phyloP scores from a whole-genome alignment of 2,329 filamentous ascomycete species.

The Sarocladium kiliense region DNA sequence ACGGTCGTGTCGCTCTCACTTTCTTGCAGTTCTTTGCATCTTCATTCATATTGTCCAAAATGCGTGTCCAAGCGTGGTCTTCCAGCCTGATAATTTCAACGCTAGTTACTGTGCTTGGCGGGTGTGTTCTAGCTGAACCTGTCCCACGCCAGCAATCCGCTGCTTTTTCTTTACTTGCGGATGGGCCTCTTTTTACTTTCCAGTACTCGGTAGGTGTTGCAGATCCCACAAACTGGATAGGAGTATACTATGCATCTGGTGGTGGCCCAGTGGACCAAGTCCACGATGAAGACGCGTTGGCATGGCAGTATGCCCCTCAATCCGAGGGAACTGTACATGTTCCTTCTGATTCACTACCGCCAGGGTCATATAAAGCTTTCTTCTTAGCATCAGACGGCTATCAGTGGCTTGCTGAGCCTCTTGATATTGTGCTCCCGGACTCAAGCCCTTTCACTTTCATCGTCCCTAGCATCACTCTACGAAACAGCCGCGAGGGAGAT shows the following conservation, averaged over 20 bases:
- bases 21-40: neutral
- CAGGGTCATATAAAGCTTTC: constrained; percentile 29
- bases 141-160: constrained; percentile 9
- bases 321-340: constrained; percentile 22
- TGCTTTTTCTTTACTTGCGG: constrained; percentile 14
- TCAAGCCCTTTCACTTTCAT: constrained; percentile 21
- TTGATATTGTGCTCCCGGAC: constrained; percentile 22
- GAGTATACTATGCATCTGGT: constrained; percentile 25
- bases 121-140: neutral
- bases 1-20: neutral
- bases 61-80: no score
- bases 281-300: constrained; percentile 21
- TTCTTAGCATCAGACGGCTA: constrained; percentile 31
- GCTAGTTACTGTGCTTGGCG: no score
- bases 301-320: constrained; percentile 27
- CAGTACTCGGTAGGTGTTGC: constrained; percentile 25
- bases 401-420: constrained; percentile 27
- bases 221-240: constrained; percentile 31
- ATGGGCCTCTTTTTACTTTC: constrained; percentile 25
- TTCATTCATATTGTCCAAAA: neutral
- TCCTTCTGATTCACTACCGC: constrained; percentile 16
- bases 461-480: constrained; percentile 22
- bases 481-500: constrained; percentile 30
- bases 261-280: constrained; percentile 28
- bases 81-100: no score